phyloP scores from a whole-genome alignment of 139 green algal species.

The Mesotaenium endlicherianum region DNA sequence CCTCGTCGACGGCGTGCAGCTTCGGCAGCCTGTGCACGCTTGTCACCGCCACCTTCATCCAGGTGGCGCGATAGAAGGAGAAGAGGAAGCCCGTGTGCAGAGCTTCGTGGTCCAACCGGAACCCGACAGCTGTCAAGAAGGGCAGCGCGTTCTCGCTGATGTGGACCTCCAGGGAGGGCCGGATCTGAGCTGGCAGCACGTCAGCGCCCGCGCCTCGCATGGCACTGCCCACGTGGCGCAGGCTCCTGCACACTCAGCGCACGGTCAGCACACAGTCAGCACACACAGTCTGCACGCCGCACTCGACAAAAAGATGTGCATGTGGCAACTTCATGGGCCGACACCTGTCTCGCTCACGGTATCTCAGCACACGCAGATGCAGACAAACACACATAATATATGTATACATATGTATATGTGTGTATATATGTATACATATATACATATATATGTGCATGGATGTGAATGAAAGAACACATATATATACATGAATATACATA shows the following conservation, averaged over 20 bases:
- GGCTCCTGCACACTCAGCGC: too few relatives aligned
- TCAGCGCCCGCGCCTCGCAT: conserved; percentile 25
- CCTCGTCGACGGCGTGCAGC: conserved; percentile 23
- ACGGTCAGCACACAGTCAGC: too few relatives aligned
- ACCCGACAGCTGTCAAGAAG: conserved; percentile 31
- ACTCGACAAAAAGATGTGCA: too few relatives aligned
- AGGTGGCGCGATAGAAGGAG: neutral
- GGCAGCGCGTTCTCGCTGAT: conserved; percentile 23
- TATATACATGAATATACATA: too few relatives aligned
- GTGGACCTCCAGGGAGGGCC: neutral
- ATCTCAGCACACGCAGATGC: too few relatives aligned
- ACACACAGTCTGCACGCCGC: too few relatives aligned
- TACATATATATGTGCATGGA: too few relatives aligned
- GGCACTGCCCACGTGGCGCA: conserved; percentile 16
- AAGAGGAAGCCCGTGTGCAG: conserved; percentile 12
- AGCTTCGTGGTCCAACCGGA: conserved; percentile 26
- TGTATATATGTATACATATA: neutral
- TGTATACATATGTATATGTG: conserved; percentile 3
- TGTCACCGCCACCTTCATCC: neutral
- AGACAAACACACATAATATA: neutral
- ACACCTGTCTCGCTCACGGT: too few relatives aligned
- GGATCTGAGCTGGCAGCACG: conserved; percentile 7
- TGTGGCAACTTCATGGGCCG: too few relatives aligned
- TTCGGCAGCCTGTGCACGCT: conserved; percentile 26
- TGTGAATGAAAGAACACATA: too few relatives aligned